Evolutionary conservation across 495 filamentous ascomycete species (phyloP).

Genomic region (Aspergillus egyptiacus): DNA sequence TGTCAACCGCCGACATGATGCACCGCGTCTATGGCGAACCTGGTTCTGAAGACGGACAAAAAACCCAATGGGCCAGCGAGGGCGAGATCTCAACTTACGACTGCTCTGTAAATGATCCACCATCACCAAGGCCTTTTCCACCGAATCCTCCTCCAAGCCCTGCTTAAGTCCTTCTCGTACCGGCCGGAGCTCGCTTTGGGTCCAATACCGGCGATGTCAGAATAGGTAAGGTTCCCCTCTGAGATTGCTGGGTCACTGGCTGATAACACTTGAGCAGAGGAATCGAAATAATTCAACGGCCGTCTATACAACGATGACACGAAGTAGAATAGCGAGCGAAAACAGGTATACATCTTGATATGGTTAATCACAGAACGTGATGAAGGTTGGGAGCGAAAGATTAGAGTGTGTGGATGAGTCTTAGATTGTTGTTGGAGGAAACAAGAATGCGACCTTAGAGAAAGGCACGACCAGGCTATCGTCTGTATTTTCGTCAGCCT

Average conservation of each 20-base stretch:
- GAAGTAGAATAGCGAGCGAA: background rate
- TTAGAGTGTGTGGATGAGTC: conserved; percentile 4
- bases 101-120: conserved; percentile 25
- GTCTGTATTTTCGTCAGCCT: background rate
- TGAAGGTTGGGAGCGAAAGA: conserved; percentile 3
- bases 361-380: background rate
- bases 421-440: conserved; percentile 7
- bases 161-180: conserved; percentile 17
- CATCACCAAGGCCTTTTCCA: conserved; percentile 38
- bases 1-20: background rate
- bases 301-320: conserved; percentile 9
- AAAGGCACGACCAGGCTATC: background rate
- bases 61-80: background rate
- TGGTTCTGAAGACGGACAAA: background rate
- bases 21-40: background rate
- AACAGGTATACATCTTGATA: conserved; percentile 5
- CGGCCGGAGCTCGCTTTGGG: background rate
- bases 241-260: background rate
- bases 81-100: background rate
- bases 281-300: conserved; percentile 3
- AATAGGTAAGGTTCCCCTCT: conserved; percentile 8
- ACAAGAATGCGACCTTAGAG: background rate
- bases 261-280: background rate
- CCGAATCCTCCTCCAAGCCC: conserved; percentile 43
- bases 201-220: conserved; percentile 2